A percentile compares a stretch with the other conserved stretches of the same genome.
phyloP scores from a whole-genome alignment of 2,329 filamentous ascomycete species.

The Moelleriella libera region DNA sequence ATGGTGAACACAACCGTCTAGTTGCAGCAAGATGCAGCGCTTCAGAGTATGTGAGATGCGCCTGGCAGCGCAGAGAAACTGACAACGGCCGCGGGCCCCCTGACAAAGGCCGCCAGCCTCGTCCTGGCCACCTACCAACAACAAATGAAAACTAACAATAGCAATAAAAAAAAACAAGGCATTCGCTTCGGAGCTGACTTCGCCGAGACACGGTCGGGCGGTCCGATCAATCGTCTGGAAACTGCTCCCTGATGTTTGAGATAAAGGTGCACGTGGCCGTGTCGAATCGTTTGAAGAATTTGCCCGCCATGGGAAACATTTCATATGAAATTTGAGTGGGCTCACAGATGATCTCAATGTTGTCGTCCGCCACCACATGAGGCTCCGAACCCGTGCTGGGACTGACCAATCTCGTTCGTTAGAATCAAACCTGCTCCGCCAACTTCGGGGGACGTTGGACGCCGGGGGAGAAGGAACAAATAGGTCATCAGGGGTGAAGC shows the following conservation, averaged over 20 bases:
- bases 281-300: conserved; percentile 84
- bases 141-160: background rate
- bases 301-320: conserved; percentile 60
- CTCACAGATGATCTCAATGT: conserved; percentile 50
- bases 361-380: conserved; percentile 48
- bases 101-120: too few species aligned
- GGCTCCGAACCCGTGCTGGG: conserved; percentile 18
- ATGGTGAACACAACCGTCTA: background rate
- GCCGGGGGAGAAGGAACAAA: background rate
- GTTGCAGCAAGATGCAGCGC: too few species aligned
- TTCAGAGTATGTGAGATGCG: too few species aligned
- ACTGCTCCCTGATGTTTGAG: conserved; percentile 68
- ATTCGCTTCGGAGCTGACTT: too few species aligned
- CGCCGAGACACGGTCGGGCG: too few species aligned
- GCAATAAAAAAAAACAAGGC: background rate
- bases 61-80: too few species aligned
- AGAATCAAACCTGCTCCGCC: background rate
- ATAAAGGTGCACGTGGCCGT: conserved; percentile 51
- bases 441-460: too few species aligned
- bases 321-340: conserved; percentile 32
- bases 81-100: too few species aligned
- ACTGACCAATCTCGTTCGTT: conserved; percentile 6
- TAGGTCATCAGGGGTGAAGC: background rate
- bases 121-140: too few species aligned
- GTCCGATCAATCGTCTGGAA: conserved; percentile 58